Evolutionary conservation across 1,284 basidiomycete species (phyloP), one percentile per base, ranked within the genome.

Genomic region (Ceratobasidium sp.): DNA sequence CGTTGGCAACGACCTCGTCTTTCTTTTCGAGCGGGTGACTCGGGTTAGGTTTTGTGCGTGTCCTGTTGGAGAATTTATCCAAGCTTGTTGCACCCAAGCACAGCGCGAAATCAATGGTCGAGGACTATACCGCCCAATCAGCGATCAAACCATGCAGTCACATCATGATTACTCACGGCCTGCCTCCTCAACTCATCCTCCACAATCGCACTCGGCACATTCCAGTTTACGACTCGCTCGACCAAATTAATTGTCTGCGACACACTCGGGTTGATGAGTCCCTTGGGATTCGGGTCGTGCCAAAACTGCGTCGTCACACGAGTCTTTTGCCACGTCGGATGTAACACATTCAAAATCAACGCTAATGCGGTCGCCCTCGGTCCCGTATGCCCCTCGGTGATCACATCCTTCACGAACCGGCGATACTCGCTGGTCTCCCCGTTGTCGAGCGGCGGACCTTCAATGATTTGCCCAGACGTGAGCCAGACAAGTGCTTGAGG

Each of bases 1-100:
- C 94, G 81, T 99, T 99, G 8, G 96, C 97, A 1, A 99, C 97
- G 0, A 98, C 87, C 82, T 99, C 98, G 80, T 99, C 97, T 84
- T 99, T 99, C 84, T 98, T 98, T 77, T 98, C 97, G 43, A 99
- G 86, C 82, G 78, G 69, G 78, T 84, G 69, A 81, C 80, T 83
- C 88, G 89, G 74, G 85, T 84, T 83, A 89, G 89, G 78, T 77
- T 75, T 80, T 37, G 80, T 80, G 53, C 82, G 80, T 4, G 95
- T 96, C 63, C 94, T 89, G 58, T 84, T 83, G 0, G 95, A 95
- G 51, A 92, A 85, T 78, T 91, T 91, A 74, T 95, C 92, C 58
- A 87, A 86, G 56, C 88, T 87, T 29, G 97, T 95, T 22, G 97
- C 96, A 29, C 96, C 95, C 61, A 99, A 86, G 81, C 97, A 98